phyloP scores from a whole-genome alignment of 1,284 basidiomycete species.

The Cryptococcus maquisensis region DNA sequence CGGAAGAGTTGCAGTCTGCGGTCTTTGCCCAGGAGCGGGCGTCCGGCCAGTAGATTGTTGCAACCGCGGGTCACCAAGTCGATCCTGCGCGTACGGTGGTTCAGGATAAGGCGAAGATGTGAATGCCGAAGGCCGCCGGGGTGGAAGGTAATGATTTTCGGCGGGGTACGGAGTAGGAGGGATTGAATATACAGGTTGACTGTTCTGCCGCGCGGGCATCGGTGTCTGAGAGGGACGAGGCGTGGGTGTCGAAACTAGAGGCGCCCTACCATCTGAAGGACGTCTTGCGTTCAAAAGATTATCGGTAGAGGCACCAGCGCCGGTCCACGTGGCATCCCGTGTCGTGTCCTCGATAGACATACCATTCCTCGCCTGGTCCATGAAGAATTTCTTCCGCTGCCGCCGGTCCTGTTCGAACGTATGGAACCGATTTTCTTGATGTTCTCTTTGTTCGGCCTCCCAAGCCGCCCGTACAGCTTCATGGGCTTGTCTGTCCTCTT shows the following conservation, averaged over 20 bases:
- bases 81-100: constrained; percentile 21
- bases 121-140: constrained; percentile 23
- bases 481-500: constrained; percentile 16
- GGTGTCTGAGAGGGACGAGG: neutral
- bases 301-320: neutral
- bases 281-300: constrained; percentile 9
- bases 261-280: constrained; percentile 13
- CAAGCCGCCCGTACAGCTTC: constrained; percentile 17
- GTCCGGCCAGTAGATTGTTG: constrained; percentile 19
- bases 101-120: constrained; percentile 16
- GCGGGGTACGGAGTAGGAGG: constrained; percentile 20
- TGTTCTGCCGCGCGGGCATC: constrained; percentile 3
- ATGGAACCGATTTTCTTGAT: constrained; percentile 14
- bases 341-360: constrained; percentile 11
- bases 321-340: constrained; percentile 1
- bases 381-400: constrained; percentile 23
- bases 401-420: constrained; percentile 30
- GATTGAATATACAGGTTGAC: constrained; percentile 20
- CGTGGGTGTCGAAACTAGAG: neutral
- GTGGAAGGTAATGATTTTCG: constrained; percentile 8
- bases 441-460: constrained; percentile 15
- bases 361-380: constrained; percentile 13
- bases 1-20: neutral
- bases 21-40: neutral
- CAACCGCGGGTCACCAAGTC: constrained; percentile 24